Conservation (phyloP, 768 basidiomycete species). For the Zangia roseola region DNA sequence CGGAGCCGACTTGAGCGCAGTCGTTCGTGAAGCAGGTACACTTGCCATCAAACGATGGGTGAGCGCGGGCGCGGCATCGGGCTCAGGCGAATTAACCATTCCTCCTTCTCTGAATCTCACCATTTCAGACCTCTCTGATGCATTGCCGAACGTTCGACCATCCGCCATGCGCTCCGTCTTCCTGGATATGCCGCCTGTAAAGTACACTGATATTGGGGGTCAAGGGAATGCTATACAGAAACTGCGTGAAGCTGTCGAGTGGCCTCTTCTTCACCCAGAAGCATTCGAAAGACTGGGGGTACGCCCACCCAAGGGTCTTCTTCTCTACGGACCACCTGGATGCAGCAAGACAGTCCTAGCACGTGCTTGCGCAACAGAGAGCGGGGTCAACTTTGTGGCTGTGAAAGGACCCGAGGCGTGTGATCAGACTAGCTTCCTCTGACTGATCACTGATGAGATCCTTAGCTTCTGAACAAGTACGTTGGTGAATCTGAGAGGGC, state of each 20-base stretch:
- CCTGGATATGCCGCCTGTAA: conserved; percentile 78
- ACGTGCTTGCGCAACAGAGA: conserved; percentile 89
- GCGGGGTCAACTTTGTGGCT: conserved; percentile 93
- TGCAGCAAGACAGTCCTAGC: conserved; percentile 95
- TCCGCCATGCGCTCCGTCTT: conserved; percentile 95
- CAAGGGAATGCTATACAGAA: conserved; percentile 80
- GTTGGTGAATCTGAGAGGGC: conserved; percentile 97
- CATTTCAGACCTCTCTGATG: conserved; percentile 60
- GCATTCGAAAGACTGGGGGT: conserved; percentile 88
- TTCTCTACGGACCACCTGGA: conserved; percentile 96
- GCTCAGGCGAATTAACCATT: conserved; percentile 4
- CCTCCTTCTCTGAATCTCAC: conserved; percentile 42
- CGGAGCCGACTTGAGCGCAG: conserved; percentile 90
- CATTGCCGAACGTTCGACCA: conserved; percentile 80
- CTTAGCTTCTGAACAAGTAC: conserved; percentile 92
- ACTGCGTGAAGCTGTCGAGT: conserved; percentile 88
- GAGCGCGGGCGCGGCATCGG: conserved; percentile 19
- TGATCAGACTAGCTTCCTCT: neutral
- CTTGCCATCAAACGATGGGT: conserved; percentile 86
- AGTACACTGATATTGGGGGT: conserved; percentile 89
- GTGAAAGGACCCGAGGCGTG: conserved; percentile 96
- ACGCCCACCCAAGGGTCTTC: conserved; percentile 81
- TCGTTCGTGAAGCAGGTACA: conserved; percentile 92
- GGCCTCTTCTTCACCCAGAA: conserved; percentile 87
- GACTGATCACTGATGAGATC: neutral